Evolutionary conservation across 2,329 filamentous ascomycete species (phyloP).

Genomic region (Penicillium sp.): DNA sequence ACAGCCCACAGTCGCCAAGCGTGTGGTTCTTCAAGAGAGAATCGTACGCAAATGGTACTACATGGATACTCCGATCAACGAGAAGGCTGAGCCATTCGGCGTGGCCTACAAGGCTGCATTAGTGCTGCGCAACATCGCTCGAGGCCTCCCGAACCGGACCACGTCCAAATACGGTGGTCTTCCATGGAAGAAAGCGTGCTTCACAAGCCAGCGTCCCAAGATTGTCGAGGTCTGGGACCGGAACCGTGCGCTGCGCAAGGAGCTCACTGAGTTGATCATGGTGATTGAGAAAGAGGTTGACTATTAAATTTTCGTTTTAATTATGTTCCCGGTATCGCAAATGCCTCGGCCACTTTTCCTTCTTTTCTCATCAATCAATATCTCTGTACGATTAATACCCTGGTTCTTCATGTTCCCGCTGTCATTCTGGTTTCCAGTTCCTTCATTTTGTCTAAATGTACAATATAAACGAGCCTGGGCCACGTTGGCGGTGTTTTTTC

Average conservation of each 20-base stretch:
- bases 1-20: constrained; percentile 36
- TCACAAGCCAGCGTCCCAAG: constrained; percentile 40
- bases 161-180: constrained; percentile 31
- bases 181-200: constrained; percentile 42
- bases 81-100: constrained; percentile 45
- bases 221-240: constrained; percentile 42
- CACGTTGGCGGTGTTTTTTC: neutral
- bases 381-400: constrained; percentile 31
- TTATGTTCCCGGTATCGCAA: neutral
- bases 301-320: constrained; percentile 24
- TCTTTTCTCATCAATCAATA: constrained; percentile 14
- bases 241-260: constrained; percentile 43
- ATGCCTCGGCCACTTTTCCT: constrained; percentile 2
- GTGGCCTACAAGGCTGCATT: constrained; percentile 49
- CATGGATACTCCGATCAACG: constrained; percentile 44
- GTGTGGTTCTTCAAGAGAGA: constrained; percentile 40
- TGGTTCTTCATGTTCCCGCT: constrained; percentile 7
- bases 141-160: constrained; percentile 40
- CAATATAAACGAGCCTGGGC: neutral
- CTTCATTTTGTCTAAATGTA: constrained; percentile 7
- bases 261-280: constrained; percentile 45
- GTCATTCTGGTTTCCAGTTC: constrained; percentile 4
- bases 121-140: constrained; percentile 48
- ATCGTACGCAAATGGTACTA: constrained; percentile 43
- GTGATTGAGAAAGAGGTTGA: constrained; percentile 43